These are phyloP conservation scores for Hemileia vastatrix DNA, from an alignment of 1,284 basidiomycete species.

Conservation along the genomic window DNA sequence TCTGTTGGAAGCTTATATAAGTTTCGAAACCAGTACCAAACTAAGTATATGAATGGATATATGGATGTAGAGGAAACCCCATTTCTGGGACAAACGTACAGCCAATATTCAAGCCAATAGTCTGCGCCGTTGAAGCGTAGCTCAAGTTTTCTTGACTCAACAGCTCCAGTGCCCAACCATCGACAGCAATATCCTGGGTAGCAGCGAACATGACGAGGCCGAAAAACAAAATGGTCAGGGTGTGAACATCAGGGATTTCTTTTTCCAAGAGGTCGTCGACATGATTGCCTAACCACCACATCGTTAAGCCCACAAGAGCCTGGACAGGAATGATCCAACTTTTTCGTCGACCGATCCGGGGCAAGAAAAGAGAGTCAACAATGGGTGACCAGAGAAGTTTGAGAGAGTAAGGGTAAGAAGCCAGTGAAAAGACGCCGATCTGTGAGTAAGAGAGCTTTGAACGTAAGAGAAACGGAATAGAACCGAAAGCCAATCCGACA, in stretches of 20 bases:
- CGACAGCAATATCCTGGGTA: conserved; percentile 97
- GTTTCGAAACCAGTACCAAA: not conserved
- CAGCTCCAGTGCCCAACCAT: conserved; percentile 97
- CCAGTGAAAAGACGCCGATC: conserved; percentile 85
- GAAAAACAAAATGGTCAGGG: conserved; percentile 79
- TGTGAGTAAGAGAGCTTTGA: conserved; percentile 93
- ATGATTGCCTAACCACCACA: conserved; percentile 76
- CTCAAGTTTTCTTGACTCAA: conserved; percentile 90
- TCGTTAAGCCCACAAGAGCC: conserved; percentile 70
- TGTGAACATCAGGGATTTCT: conserved; percentile 69
- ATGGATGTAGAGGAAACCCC: too few relatives aligned
- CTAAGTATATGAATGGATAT: not conserved
- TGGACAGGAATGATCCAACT: conserved; percentile 99
- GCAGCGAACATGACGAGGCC: conserved; percentile 88
- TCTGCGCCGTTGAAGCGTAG: conserved; percentile 96
- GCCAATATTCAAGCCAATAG: conserved; percentile 90
- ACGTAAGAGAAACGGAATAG: conserved; percentile 89
- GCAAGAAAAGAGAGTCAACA: conserved; percentile 80
- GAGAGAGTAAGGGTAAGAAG: conserved; percentile 92
- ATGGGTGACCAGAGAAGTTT: conserved; percentile 97
- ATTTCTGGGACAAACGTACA: too few relatives aligned
- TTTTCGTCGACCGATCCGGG: conserved; percentile 76
- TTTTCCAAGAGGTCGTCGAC: conserved; percentile 70
- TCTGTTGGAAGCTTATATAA: conserved; percentile 35
- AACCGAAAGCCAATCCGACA: conserved; percentile 65